Evolutionary conservation across 75 land plant genomes (phyloP), one percentile per base, ranked within the genome.

Genomic region (Ceratopteris richardii): DNA sequence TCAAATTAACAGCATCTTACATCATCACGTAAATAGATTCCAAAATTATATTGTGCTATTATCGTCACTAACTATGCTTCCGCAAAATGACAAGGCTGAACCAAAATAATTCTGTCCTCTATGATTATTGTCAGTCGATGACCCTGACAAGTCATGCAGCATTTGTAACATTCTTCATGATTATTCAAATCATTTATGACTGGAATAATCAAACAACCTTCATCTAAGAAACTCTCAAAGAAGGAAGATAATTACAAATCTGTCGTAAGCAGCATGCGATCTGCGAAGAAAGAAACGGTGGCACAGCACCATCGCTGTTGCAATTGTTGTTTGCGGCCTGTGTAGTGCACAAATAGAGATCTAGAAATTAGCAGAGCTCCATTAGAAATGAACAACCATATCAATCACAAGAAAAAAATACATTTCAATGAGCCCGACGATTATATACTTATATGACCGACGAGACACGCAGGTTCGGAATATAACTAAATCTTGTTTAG

Each of bases 271-370:
- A 41, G 82, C 82, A 79, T 82, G 90, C 25, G 90, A 86, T 54
- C 82, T 58, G 4, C 80, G 70, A 52, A 77, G 65, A 67, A 79
- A 86, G 58, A 86, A 86, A 0, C 86, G 82, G 36, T 86, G 90
- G 71, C 90, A 86, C 13, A 82, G 58, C 31, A 82, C 82, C 71
- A 86, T 81, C 27, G 90, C 90, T 52, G 86, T 80, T 42, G 73
- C 90, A 53, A 83, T 72, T 52, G 86, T 86, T 1, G 80, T 74
- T 57, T 86, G 90, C 9, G 90, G 86, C 78, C 90, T 86, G 83
- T 56, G 14, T 10, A 40, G 9, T 40, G 13, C 9, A 56, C 6
- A 56, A 28, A 27, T 24, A 23, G 23, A 13, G 3, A 20, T 30
- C 23, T 16, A 20, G 22, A 14, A 40, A 10, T 10, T 40, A 77